Conservation (phyloP, 2,329 filamentous ascomycete species). For the Fusarium begoniae region DNA sequence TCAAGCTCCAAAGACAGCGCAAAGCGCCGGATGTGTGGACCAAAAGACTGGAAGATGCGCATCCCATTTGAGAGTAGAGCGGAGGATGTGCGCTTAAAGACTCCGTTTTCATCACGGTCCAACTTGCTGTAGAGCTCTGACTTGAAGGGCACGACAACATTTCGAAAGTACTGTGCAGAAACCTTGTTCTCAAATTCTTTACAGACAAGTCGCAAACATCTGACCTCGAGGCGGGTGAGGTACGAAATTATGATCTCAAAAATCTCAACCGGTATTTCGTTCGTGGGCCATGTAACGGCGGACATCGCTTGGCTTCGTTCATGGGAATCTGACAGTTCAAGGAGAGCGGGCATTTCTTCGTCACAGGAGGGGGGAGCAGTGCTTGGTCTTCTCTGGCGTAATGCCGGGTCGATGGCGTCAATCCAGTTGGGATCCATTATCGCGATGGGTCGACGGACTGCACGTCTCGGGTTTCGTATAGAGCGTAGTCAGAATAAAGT, state of each 20-base stretch:
- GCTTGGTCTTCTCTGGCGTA: constrained; percentile 15
- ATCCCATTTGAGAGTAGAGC: constrained; percentile 59
- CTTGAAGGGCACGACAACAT: constrained; percentile 72
- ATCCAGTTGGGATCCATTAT: neutral
- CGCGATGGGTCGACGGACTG: neutral
- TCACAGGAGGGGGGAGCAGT: constrained; percentile 34
- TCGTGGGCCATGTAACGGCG: constrained; percentile 44
- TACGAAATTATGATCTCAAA: constrained; percentile 65
- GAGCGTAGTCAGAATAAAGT: neutral
- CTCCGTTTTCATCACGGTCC: constrained; percentile 32
- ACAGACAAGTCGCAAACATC: constrained; percentile 68
- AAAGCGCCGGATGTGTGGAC: constrained; percentile 67
- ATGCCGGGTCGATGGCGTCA: neutral
- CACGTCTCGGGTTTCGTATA: neutral
- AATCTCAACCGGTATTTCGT: constrained; percentile 66
- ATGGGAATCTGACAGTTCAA: constrained; percentile 5
- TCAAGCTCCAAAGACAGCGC: constrained; percentile 76
- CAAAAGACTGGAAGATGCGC: constrained; percentile 69
- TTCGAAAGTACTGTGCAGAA: constrained; percentile 66
- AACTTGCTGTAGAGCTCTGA: constrained; percentile 65
- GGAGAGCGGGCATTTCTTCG: constrained; percentile 11
- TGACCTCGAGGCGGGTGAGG: constrained; percentile 66
- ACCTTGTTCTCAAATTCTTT: constrained; percentile 66
- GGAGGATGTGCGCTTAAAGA: constrained; percentile 37
- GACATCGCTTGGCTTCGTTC: neutral